Evolutionary conservation across 2,329 filamentous ascomycete genomes (phyloP).

Genomic region (Calycina marina): DNA sequence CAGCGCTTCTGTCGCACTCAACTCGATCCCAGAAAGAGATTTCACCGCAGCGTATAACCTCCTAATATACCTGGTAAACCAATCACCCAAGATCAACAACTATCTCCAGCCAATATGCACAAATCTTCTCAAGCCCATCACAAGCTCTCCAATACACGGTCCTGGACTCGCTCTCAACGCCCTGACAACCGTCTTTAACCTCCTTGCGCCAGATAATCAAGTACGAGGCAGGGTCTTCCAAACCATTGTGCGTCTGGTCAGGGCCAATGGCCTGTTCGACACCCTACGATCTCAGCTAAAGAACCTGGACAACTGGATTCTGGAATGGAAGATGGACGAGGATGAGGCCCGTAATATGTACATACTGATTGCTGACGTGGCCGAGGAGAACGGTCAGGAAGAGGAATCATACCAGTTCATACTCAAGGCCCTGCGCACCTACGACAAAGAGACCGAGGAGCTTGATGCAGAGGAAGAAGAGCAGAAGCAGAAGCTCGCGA

Average conservation of each 20-base stretch:
- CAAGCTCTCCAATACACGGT: conserved; percentile 74
- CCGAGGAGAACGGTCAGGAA: conserved; percentile 62
- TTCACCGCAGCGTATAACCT: conserved; percentile 95
- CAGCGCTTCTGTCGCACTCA: conserved; percentile 61
- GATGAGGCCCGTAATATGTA: conserved; percentile 78
- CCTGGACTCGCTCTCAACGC: conserved; percentile 76
- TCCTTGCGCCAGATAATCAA: conserved; percentile 60
- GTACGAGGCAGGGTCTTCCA: conserved; percentile 83
- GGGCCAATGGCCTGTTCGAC: conserved; percentile 63
- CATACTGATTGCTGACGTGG: conserved; percentile 67
- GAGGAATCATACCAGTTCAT: conserved; percentile 57
- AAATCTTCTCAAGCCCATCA: conserved; percentile 77
- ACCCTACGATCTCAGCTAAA: conserved; percentile 71
- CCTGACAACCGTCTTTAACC: conserved; percentile 93
- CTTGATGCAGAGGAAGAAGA: conserved; percentile 39
- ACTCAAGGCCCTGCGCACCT: conserved; percentile 45
- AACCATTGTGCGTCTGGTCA: conserved; percentile 74
- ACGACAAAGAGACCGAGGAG: conserved; percentile 42
- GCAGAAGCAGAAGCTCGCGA: conserved; percentile 46
- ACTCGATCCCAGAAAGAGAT: conserved; percentile 85
- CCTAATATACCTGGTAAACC: conserved; percentile 80
- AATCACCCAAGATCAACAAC: conserved; percentile 71
- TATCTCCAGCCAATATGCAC: conserved; percentile 80
- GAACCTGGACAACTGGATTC: conserved; percentile 69
- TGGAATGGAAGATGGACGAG: conserved; percentile 66